phyloP scores from a whole-genome alignment of 192 early-diverging fungal genomes.

The Coemansia sp. region DNA sequence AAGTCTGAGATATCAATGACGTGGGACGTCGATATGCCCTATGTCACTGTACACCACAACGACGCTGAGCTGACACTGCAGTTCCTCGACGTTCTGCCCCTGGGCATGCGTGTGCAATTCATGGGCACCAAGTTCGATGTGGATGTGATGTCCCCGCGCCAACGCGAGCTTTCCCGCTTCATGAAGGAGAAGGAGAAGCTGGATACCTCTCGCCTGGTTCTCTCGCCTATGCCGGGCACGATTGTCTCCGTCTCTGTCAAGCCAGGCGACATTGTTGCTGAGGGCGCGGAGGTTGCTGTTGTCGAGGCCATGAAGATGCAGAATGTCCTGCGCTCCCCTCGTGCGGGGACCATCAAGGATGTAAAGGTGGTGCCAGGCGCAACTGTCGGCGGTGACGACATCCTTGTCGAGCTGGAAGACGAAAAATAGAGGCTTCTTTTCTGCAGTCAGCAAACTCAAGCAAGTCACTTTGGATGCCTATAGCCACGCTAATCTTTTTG shows the following conservation, averaged over 20 bases:
- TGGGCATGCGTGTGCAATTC: slow-evolving; percentile 78
- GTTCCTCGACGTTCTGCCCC: slow-evolving; percentile 63
- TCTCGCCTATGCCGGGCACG: slow-evolving; percentile 88
- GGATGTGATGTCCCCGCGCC: slow-evolving; percentile 53
- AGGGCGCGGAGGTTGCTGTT: slow-evolving; percentile 77
- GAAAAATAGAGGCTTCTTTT: background rate
- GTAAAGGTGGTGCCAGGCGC: slow-evolving; percentile 66
- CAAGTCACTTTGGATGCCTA: too few relatives aligned
- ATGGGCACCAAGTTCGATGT: slow-evolving; percentile 80
- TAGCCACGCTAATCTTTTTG: too few relatives aligned
- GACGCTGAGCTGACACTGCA: slow-evolving; percentile 53
- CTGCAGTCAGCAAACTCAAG: too few relatives aligned
- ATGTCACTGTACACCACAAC: slow-evolving; percentile 50
- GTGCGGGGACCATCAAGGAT: slow-evolving; percentile 70
- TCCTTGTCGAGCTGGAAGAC: slow-evolving; percentile 64
- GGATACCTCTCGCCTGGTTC: slow-evolving; percentile 66
- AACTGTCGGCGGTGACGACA: slow-evolving; percentile 73
- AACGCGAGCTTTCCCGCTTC: slow-evolving; percentile 59
- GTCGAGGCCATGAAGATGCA: slow-evolving; percentile 99
- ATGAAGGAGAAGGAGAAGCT: slow-evolving; percentile 74
- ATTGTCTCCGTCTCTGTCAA: slow-evolving; percentile 78
- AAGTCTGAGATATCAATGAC: slow-evolving; percentile 29
- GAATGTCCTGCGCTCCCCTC: slow-evolving; percentile 77
- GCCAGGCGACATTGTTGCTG: slow-evolving; percentile 69
- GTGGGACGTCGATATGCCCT: slow-evolving; percentile 73